Conservation (phyloP, 768 basidiomycete genomes). For the Rubroboletus pulcherrimus region DNA sequence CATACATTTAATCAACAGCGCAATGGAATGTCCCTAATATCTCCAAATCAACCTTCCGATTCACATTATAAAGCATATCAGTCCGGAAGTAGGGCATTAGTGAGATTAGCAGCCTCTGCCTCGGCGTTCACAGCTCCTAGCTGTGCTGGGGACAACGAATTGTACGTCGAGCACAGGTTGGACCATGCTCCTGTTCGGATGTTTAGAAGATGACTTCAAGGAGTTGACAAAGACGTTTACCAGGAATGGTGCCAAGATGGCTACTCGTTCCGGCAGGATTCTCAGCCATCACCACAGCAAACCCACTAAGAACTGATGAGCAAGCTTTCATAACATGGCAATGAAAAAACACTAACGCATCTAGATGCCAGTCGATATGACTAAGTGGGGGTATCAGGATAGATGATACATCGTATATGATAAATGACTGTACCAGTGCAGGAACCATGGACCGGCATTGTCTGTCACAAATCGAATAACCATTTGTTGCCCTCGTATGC, state of each 20-base stretch:
- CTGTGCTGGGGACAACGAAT: constrained; percentile 18
- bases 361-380: constrained; percentile 30
- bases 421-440: constrained; percentile 33
- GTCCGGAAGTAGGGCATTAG: constrained; percentile 16
- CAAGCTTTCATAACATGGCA: neutral
- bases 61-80: neutral
- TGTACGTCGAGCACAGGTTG: constrained; percentile 22
- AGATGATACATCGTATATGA: neutral
- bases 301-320: constrained; percentile 17
- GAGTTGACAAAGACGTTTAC: constrained; percentile 4
- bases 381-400: constrained; percentile 10
- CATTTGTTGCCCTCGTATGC: constrained; percentile 37
- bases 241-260: constrained; percentile 13
- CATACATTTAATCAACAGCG: no score
- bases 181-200: constrained; percentile 21
- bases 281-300: constrained; percentile 27
- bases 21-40: no score
- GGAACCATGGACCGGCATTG: constrained; percentile 58
- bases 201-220: neutral
- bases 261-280: constrained; percentile 14
- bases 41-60: no score
- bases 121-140: constrained; percentile 17
- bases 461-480: constrained; percentile 58
- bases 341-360: constrained; percentile 12
- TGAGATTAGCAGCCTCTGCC: constrained; percentile 20